phyloP scores from a whole-genome alignment of 2,329 filamentous ascomycete species.

The Cladosporium sp. region DNA sequence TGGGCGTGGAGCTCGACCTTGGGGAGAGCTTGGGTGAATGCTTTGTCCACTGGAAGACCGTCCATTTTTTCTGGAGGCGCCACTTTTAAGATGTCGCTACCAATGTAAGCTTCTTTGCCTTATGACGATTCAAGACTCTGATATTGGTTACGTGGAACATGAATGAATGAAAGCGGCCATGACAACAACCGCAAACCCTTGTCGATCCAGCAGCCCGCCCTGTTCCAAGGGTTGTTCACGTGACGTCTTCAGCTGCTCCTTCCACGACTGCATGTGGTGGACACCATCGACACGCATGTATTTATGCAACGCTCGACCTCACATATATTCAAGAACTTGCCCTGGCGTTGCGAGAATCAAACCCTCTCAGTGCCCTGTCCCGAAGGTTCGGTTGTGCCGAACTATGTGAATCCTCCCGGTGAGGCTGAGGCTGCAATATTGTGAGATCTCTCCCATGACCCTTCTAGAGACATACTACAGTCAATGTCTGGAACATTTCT shows the following conservation, averaged over 20 bases:
- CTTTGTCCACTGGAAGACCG: slow-evolving; percentile 15
- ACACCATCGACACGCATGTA: too few relatives aligned
- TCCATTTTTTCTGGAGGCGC: background rate
- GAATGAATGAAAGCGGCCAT: background rate
- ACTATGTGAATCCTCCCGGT: background rate
- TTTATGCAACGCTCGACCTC: background rate
- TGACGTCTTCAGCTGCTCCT: too few relatives aligned
- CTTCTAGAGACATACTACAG: background rate
- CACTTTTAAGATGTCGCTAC: background rate
- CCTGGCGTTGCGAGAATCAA: background rate
- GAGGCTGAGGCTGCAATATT: background rate
- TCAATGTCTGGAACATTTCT: background rate
- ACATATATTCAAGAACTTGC: background rate
- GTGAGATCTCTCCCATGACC: background rate
- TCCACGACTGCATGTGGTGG: too few relatives aligned
- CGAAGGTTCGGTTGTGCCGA: background rate
- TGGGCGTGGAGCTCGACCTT: slow-evolving; percentile 71
- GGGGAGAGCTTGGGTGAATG: slow-evolving; percentile 41
- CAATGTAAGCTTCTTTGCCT: too few relatives aligned
- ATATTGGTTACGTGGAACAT: background rate
- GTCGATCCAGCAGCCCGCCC: background rate
- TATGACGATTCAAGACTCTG: background rate
- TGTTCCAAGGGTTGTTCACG: background rate
- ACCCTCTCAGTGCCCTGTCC: background rate
- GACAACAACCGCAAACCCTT: background rate